Evolutionary conservation across 108 stramenopile species (phyloP).

Genomic region (Fragilariopsis cylindrus): DNA sequence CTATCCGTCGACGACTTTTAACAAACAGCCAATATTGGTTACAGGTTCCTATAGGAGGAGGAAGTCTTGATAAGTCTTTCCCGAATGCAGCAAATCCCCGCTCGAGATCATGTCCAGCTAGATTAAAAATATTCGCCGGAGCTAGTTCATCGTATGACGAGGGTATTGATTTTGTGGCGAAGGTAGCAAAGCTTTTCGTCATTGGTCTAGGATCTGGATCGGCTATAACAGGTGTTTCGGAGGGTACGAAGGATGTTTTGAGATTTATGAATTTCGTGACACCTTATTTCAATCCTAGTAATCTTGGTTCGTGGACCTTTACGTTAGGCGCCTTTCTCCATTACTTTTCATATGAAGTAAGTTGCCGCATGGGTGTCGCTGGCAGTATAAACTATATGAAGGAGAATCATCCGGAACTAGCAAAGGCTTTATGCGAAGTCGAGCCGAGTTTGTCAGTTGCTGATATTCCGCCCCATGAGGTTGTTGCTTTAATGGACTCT

Average conservation of each 20-base stretch:
- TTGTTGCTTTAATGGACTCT: conserved; percentile 72
- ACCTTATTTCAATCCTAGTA: conserved; percentile 91
- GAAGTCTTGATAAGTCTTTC: conserved; percentile 71
- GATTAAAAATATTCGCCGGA: conserved; percentile 77
- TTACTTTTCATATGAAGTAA: conserved; percentile 81
- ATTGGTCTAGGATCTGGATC: conserved; percentile 59
- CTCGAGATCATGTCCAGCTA: conserved; percentile 62
- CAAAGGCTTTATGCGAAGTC: conserved; percentile 44
- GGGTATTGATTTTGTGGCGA: conserved; percentile 85
- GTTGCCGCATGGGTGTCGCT: conserved; percentile 64
- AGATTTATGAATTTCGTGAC: conserved; percentile 76
- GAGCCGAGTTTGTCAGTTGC: conserved; percentile 55
- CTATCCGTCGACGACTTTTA: conserved; percentile 68
- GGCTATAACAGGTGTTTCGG: conserved; percentile 39
- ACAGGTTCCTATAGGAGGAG: conserved; percentile 80
- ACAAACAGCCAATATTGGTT: conserved; percentile 82
- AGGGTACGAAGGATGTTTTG: conserved; percentile 77
- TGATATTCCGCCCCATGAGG: conserved; percentile 60
- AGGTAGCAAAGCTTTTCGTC: conserved; percentile 77
- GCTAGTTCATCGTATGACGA: conserved; percentile 72
- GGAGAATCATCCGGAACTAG: conserved; percentile 39
- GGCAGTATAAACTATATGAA: conserved; percentile 62
- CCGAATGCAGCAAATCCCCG: conserved; percentile 57
- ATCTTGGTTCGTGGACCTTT: conserved; percentile 88
- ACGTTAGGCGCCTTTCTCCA: conserved; percentile 85